Conservation (phyloP, 805 yeast genomes). For the Wickerhamiella allomyrinae region DNA sequence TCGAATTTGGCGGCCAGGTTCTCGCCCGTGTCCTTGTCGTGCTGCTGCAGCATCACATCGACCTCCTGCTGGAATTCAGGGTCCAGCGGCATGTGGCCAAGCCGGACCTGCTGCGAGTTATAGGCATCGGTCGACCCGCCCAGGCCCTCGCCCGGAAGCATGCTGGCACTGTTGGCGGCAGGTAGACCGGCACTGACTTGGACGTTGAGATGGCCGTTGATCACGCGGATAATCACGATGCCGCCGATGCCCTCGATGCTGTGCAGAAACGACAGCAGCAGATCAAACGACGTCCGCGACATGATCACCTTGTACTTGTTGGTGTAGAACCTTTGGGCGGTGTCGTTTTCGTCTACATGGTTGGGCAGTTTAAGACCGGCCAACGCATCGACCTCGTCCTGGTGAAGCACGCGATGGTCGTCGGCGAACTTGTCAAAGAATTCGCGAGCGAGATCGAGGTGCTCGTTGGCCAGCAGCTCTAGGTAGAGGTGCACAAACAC, state of each 20-base stretch:
- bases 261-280: conserved; percentile 71
- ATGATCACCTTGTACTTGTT: conserved; percentile 64
- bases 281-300: conserved; percentile 71
- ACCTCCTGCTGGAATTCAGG: conserved; percentile 74
- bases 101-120: conserved; percentile 57
- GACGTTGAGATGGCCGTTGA: conserved; percentile 63
- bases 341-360: conserved; percentile 68
- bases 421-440: conserved; percentile 62
- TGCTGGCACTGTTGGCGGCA: conserved; percentile 8
- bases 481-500: conserved; percentile 81
- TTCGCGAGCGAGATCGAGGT: conserved; percentile 41
- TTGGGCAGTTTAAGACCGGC: conserved; percentile 64
- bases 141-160: conserved; percentile 10
- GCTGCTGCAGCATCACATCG: conserved; percentile 64
- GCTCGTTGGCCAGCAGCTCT: conserved; percentile 56
- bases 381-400: conserved; percentile 56
- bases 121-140: conserved; percentile 27
- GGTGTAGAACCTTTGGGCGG: conserved; percentile 59
- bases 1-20: conserved; percentile 54
- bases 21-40: conserved; percentile 38
- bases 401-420: conserved; percentile 66
- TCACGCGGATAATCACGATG: conserved; percentile 64
- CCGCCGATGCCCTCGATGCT: conserved; percentile 92
- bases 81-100: conserved; percentile 78
- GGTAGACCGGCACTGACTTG: conserved; percentile 25